These are phyloP conservation scores for Corchorus olitorius DNA, from an alignment of 345 rosid genomes.

Conservation along the genomic window DNA sequence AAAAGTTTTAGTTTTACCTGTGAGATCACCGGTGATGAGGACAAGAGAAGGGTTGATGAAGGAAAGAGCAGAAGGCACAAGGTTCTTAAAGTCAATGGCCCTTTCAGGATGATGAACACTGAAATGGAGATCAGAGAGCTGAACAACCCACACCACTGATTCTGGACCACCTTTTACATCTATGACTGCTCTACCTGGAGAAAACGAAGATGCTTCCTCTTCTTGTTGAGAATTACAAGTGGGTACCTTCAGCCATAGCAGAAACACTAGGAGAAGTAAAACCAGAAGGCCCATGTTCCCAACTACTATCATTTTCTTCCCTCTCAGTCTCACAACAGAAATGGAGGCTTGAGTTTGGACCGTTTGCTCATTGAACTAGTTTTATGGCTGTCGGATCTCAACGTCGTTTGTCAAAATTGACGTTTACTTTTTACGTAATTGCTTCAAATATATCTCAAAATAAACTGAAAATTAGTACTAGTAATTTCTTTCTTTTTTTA, in stretches of 20 bases:
- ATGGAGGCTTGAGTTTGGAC: neutral
- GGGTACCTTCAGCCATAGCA: conserved; percentile 16
- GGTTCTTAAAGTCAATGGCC: conserved; percentile 63
- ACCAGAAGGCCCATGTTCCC: conserved; percentile 4
- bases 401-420: neutral
- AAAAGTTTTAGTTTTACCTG: conserved; percentile 45
- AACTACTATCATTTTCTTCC: conserved; percentile 19
- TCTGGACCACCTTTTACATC: conserved; percentile 65
- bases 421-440: too few species aligned
- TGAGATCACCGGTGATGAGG: conserved; percentile 92
- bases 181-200: conserved; percentile 42
- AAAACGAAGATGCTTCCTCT: neutral
- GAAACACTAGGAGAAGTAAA: conserved; percentile 5
- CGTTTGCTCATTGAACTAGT: neutral
- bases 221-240: conserved; percentile 1
- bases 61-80: conserved; percentile 68
- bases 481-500: too few species aligned
- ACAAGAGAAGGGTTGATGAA: conserved; percentile 85
- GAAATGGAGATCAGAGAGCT: conserved; percentile 98
- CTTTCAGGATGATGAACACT: conserved; percentile 89
- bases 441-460: too few species aligned
- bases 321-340: neutral
- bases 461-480: too few species aligned
- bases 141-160: conserved; percentile 84
- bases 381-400: neutral